These are phyloP conservation scores for Trichoderma harzianum DNA, from an alignment of 2,329 filamentous ascomycete genomes.

Conservation along the genomic window DNA sequence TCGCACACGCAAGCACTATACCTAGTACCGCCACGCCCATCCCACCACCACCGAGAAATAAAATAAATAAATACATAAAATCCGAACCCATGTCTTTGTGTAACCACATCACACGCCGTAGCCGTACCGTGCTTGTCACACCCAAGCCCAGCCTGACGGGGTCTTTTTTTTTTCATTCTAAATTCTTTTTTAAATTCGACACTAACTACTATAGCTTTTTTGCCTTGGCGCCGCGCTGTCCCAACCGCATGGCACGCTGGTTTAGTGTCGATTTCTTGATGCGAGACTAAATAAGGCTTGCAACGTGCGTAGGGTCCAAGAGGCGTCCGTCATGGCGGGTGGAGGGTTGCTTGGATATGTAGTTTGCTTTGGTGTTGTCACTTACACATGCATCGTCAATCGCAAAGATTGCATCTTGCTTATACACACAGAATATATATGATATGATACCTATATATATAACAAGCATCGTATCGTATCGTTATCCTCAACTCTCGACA, in stretches of 20 bases:
- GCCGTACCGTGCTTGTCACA: conserved; percentile 15
- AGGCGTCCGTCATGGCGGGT: background rate
- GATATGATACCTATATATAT: background rate
- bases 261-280: background rate
- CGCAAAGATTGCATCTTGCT: background rate
- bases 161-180: background rate
- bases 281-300: background rate
- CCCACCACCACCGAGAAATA: background rate
- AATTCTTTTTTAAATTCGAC: background rate
- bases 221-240: background rate
- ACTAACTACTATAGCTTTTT: background rate
- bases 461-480: background rate
- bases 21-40: too few relatives aligned
- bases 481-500: background rate
- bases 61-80: background rate
- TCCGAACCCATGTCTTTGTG: background rate
- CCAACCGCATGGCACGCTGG: conserved; percentile 12
- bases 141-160: background rate
- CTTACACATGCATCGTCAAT: background rate
- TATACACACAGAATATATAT: background rate
- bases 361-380: background rate
- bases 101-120: conserved; percentile 12
- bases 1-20: too few relatives aligned
- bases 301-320: background rate
- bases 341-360: background rate